These are phyloP conservation scores for Wickerhamiella brachini DNA, from an alignment of 805 yeast genomes.

Conservation along the genomic window DNA sequence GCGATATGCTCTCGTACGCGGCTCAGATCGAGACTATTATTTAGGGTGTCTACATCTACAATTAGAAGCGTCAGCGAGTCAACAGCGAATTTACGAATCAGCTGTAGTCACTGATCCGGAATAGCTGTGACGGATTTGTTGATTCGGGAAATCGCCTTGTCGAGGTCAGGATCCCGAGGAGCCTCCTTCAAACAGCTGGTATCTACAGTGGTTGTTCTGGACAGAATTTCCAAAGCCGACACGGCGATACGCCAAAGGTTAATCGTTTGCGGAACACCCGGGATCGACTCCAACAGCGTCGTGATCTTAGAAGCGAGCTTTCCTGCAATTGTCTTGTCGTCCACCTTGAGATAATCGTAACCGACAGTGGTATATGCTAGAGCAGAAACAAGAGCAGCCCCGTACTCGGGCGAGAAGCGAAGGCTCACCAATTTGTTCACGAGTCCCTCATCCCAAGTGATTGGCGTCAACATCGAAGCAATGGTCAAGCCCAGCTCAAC, in stretches of 20 bases:
- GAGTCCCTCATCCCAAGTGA: neutral
- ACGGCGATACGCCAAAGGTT: neutral
- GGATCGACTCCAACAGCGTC: neutral
- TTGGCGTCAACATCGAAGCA: neutral
- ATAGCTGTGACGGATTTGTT: neutral
- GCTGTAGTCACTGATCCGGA: no score
- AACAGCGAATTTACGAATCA: no score
- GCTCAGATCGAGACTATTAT: slow-evolving; percentile 86
- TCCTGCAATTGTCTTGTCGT: neutral
- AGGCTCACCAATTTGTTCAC: neutral
- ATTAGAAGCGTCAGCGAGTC: no score
- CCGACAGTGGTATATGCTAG: neutral
- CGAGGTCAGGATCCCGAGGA: neutral
- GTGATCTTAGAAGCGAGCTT: neutral
- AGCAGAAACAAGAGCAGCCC: neutral
- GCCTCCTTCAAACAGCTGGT: neutral
- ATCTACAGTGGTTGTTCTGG: neutral
- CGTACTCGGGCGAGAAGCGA: neutral
- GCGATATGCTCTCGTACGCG: slow-evolving; percentile 72
- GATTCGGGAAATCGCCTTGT: neutral
- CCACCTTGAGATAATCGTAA: neutral
- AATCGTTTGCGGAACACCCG: neutral
- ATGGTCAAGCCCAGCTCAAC: neutral
- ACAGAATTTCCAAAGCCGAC: neutral
- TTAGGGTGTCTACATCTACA: slow-evolving; percentile 25